phyloP scores from a whole-genome alignment of 345 rosid genomes.

The Geranium rotundifolium region DNA sequence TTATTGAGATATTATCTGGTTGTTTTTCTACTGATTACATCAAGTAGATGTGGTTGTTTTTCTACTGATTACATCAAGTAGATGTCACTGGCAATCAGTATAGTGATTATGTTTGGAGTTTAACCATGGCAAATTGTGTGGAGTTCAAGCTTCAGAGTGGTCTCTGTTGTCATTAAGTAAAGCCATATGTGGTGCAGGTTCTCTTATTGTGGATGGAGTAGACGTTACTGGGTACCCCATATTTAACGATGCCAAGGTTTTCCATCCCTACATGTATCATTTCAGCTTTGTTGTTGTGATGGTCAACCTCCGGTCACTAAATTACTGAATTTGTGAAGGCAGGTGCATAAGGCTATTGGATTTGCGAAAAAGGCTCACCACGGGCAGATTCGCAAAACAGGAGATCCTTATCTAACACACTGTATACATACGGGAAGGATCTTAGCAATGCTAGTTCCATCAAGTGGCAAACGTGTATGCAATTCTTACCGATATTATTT shows the following conservation, averaged over 20 bases:
- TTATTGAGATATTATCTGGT: no score
- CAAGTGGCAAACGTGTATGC: slow-evolving; percentile 43
- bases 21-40: no score
- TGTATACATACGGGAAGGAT: slow-evolving; percentile 64
- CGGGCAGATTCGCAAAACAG: slow-evolving; percentile 57
- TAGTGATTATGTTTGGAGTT: no score
- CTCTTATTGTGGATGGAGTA: slow-evolving; percentile 44
- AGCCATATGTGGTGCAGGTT: slow-evolving; percentile 27
- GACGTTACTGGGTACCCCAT: slow-evolving; percentile 55
- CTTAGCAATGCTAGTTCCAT: slow-evolving; percentile 54
- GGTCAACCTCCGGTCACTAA: slow-evolving; percentile 16
- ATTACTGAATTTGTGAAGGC: slow-evolving; percentile 38
- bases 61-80: no score
- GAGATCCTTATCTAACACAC: slow-evolving; percentile 58
- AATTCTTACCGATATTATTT: background rate
- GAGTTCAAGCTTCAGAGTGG: no score
- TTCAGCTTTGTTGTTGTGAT: background rate
- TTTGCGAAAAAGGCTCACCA: slow-evolving; percentile 57
- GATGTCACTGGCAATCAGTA: no score
- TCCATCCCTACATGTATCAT: slow-evolving; percentile 15
- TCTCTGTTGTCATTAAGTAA: background rate
- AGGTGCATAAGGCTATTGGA: slow-evolving; percentile 67
- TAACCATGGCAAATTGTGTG: no score
- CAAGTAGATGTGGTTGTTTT: no score
- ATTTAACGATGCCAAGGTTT: slow-evolving; percentile 52